A percentile compares a stretch with the other conserved stretches of the same genome.
These are phyloP conservation scores for Beta lomatogona DNA, from an alignment of 179 eudicot genomes.

Conservation along the genomic window DNA sequence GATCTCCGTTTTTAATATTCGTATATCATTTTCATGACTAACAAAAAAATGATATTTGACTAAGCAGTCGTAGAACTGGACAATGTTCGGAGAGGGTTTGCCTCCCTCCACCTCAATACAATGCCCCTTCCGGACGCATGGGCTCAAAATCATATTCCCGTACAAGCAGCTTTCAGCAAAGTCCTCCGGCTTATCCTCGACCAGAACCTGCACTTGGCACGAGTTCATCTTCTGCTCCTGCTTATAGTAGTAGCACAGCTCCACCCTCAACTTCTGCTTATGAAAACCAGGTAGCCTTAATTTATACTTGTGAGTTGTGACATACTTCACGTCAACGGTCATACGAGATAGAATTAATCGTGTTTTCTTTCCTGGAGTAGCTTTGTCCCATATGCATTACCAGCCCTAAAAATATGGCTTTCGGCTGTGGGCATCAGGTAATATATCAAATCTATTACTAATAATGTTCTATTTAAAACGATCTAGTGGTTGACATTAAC, in stretches of 20 bases:
- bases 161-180: conserved; percentile 42
- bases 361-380: conserved; percentile 26
- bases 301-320: background rate
- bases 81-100: conserved; percentile 42
- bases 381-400: conserved; percentile 52
- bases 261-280: conserved; percentile 32
- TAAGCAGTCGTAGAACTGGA: conserved; percentile 45
- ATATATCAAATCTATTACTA: background rate
- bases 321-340: background rate
- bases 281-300: conserved; percentile 36
- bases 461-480: background rate
- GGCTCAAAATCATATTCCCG: conserved; percentile 40
- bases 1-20: background rate
- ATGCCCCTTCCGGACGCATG: conserved; percentile 28
- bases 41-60: background rate
- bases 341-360: background rate
- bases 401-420: conserved; percentile 52
- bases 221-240: conserved; percentile 30
- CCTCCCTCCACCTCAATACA: conserved; percentile 52
- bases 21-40: background rate
- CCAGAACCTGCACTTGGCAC: conserved; percentile 26
- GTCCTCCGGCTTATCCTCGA: conserved; percentile 32
- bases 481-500: background rate
- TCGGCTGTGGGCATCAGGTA: conserved; percentile 65
- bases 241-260: conserved; percentile 2